phyloP scores from a whole-genome alignment of 352 stramenopile genomes.

The Phytophthora fragariaefolia region DNA sequence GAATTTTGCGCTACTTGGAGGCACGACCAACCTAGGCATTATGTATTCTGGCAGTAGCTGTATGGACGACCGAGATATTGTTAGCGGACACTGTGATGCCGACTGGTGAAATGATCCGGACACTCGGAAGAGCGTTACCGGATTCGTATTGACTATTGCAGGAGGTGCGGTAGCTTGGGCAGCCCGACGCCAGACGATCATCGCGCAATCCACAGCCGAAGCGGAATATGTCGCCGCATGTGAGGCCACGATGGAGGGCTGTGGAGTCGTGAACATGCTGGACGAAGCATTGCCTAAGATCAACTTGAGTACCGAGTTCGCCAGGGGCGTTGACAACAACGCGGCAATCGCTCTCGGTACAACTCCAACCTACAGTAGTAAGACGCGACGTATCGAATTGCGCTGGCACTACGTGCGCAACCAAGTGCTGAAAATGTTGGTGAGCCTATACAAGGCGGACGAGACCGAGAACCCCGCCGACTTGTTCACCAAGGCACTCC shows the following conservation, averaged over 20 bases:
- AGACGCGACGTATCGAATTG: not conserved
- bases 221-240: not conserved
- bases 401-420: not conserved
- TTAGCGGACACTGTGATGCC: not conserved
- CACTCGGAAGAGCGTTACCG: not conserved
- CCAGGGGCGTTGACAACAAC: not conserved
- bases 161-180: not conserved
- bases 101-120: not conserved
- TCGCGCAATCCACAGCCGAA: not conserved
- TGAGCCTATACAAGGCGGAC: not conserved
- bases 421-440: not conserved
- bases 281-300: not conserved
- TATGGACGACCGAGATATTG: not conserved
- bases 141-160: not conserved
- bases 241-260: not conserved
- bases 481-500: not conserved
- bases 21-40: not conserved
- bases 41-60: not conserved
- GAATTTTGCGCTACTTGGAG: not conserved
- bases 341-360: not conserved
- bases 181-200: not conserved
- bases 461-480: not conserved
- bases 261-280: not conserved
- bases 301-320: not conserved
- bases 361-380: not conserved